These are phyloP conservation scores for Huntiella omanensis DNA, from an alignment of 2,329 filamentous ascomycete species.

Conservation along the genomic window DNA sequence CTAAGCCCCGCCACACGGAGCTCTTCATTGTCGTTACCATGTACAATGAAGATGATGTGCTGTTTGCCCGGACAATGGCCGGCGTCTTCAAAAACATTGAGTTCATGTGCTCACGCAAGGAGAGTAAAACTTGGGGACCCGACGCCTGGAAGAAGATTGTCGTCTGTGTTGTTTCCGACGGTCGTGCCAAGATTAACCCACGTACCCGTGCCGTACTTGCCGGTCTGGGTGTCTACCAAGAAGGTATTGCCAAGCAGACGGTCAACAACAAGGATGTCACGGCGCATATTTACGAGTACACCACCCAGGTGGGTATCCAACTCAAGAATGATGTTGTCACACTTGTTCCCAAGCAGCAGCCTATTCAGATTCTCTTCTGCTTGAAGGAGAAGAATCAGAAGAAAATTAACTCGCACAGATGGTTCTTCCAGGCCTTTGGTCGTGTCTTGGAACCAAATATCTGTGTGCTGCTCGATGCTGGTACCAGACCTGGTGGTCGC, in stretches of 20 bases:
- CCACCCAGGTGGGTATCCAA: conserved; percentile 66
- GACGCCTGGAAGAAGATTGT: conserved; percentile 98
- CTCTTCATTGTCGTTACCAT: conserved; percentile 94
- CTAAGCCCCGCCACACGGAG: conserved; percentile 81
- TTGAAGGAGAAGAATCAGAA: conserved; percentile 99
- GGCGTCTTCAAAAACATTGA: conserved; percentile 96
- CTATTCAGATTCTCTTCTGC: conserved; percentile 93
- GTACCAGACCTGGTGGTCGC: conserved; percentile 81
- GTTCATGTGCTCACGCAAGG: conserved; percentile 83
- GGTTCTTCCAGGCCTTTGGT: conserved; percentile 98
- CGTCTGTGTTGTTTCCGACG: conserved; percentile 89
- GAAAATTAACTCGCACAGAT: conserved; percentile 98
- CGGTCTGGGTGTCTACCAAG: conserved; percentile 94
- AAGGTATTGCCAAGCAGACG: conserved; percentile 94
- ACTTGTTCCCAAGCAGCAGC: conserved; percentile 68
- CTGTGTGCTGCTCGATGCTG: conserved; percentile 87
- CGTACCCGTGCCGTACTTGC: conserved; percentile 85
- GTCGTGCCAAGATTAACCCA: conserved; percentile 74
- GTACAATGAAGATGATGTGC: conserved; percentile 97
- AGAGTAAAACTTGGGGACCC: conserved; percentile 91
- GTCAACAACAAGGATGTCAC: conserved; percentile 93
- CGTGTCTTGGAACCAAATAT: conserved; percentile 86
- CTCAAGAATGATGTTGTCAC: conserved; percentile 81
- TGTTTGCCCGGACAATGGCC: conserved; percentile 95
- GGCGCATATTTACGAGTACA: conserved; percentile 96